These are phyloP conservation scores for Tolypocladium tundrense DNA, from an alignment of 2,329 filamentous ascomycete genomes.

Conservation along the genomic window DNA sequence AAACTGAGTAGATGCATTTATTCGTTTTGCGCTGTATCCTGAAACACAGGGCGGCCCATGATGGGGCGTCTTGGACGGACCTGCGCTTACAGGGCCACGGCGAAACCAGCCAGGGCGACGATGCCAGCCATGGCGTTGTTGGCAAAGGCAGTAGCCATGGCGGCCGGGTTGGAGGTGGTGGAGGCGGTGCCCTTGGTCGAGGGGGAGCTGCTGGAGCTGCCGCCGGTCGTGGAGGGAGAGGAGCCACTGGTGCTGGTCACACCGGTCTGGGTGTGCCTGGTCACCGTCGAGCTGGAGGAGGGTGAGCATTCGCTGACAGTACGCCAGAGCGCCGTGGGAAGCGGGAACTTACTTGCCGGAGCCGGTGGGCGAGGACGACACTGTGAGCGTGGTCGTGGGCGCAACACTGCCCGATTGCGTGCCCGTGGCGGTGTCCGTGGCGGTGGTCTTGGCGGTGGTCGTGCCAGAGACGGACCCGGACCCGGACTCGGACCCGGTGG, in stretches of 20 bases:
- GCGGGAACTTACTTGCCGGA: background rate
- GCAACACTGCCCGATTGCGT: background rate
- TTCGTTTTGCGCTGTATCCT: too few species aligned
- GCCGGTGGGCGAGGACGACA: background rate
- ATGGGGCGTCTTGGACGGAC: background rate
- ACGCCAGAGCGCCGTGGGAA: background rate
- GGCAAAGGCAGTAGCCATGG: slow-evolving; percentile 10
- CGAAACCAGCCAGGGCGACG: slow-evolving; percentile 12
- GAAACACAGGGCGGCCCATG: too few species aligned
- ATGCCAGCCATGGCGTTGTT: slow-evolving; percentile 8
- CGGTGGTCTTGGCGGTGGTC: background rate
- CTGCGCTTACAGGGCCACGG: slow-evolving; percentile 6
- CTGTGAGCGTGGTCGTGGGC: background rate
- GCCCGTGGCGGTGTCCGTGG: background rate
- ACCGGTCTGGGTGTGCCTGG: background rate
- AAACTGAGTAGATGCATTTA: background rate
- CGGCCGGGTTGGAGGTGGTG: slow-evolving; percentile 10
- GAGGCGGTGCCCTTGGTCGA: background rate
- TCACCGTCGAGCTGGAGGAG: background rate
- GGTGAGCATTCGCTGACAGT: background rate
- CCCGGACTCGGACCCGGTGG: background rate
- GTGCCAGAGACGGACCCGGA: background rate
- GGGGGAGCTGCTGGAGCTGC: background rate
- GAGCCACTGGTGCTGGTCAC: background rate
- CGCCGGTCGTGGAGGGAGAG: background rate